phyloP scores from a whole-genome alignment of 2,329 filamentous ascomycete genomes.

The Fusarium hostae region DNA sequence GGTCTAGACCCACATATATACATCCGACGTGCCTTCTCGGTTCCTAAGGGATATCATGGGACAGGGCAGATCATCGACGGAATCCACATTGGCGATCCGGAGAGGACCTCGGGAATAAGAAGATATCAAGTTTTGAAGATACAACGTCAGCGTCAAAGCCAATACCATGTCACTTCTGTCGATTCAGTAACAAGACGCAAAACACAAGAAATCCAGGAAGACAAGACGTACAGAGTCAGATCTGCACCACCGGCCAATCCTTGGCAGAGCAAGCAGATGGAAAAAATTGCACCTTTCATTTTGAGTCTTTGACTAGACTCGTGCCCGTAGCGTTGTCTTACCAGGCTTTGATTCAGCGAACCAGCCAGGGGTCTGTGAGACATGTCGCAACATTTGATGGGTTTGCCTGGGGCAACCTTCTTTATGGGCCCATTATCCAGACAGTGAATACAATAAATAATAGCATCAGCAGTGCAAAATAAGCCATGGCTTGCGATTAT shows the following conservation, averaged over 20 bases:
- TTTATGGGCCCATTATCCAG: conserved; percentile 12
- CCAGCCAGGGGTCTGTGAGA: conserved; percentile 31
- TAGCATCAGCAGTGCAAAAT: neutral
- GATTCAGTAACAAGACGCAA: conserved; percentile 5
- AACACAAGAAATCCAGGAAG: conserved; percentile 3
- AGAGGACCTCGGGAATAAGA: conserved; percentile 24
- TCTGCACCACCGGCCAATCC: conserved; percentile 17
- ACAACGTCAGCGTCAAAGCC: conserved; percentile 2
- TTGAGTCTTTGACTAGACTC: neutral
- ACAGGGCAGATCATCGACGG: conserved; percentile 31
- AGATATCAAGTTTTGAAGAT: neutral
- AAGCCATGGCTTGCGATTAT: conserved; percentile 23
- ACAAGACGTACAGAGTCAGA: conserved; percentile 18
- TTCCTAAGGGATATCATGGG: no score
- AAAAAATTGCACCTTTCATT: neutral
- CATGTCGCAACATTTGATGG: conserved; percentile 21
- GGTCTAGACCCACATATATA: no score
- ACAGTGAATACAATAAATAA: conserved; percentile 10
- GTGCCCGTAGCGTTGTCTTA: conserved; percentile 16
- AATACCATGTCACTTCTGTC: neutral
- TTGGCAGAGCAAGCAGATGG: conserved; percentile 24
- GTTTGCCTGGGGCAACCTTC: conserved; percentile 34
- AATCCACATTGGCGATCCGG: conserved; percentile 24
- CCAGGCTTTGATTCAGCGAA: conserved; percentile 20
- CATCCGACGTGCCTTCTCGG: no score